Conservation (phyloP, 768 basidiomycete genomes). For the Guyanaporus albipodus region DNA sequence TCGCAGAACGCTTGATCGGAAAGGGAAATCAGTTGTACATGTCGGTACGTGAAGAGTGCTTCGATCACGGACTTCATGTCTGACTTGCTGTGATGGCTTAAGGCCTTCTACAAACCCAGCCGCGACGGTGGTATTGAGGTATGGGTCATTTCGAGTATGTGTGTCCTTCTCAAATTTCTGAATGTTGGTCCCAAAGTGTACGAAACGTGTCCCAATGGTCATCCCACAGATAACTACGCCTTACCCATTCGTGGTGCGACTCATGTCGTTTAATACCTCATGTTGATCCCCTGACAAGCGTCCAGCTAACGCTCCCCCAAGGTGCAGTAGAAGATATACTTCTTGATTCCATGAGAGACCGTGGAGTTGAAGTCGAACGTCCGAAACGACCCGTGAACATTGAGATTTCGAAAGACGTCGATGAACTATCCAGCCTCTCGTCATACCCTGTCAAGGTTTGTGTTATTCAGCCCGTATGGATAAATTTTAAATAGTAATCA, state of each 20-base stretch:
- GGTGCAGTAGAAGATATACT: slow-evolving; percentile 14
- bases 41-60: background rate
- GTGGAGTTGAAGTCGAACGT: slow-evolving; percentile 26
- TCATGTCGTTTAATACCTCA: background rate
- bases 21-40: background rate
- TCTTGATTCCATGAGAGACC: background rate
- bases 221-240: slow-evolving; percentile 58
- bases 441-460: slow-evolving; percentile 23
- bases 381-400: slow-evolving; percentile 29
- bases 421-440: slow-evolving; percentile 18
- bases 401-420: slow-evolving; percentile 26
- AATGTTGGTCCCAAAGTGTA: slow-evolving; percentile 39
- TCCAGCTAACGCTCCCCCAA: slow-evolving; percentile 32
- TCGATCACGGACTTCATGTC: background rate
- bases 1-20: background rate
- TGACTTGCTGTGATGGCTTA: background rate
- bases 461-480: background rate
- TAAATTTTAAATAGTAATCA: slow-evolving; percentile 5
- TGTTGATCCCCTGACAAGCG: background rate
- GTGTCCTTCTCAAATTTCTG: background rate
- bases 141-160: background rate
- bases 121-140: background rate
- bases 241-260: slow-evolving; percentile 63
- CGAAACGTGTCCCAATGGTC: slow-evolving; percentile 59
- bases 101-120: background rate